A percentile compares a stretch with the other conserved stretches of the same genome.
phyloP scores from a whole-genome alignment of 2,329 filamentous ascomycete species.

The Colletotrichum tamarilloi region DNA sequence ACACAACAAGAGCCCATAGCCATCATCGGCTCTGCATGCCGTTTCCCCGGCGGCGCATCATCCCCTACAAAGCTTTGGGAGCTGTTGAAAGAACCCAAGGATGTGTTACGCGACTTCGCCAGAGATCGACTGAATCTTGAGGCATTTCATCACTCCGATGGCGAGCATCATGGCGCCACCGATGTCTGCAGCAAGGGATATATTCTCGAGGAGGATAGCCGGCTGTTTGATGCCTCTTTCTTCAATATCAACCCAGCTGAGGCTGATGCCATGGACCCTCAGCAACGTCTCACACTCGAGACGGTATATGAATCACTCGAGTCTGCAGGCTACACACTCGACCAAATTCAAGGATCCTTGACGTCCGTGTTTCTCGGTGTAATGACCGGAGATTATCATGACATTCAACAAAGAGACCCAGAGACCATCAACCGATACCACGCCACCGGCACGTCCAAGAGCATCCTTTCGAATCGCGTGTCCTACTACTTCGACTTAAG shows the following conservation, averaged over 20 bases:
- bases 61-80: constrained; percentile 28
- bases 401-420: constrained; percentile 40
- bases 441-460: constrained; percentile 28
- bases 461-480: constrained; percentile 52
- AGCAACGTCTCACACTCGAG: constrained; percentile 47
- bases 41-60: constrained; percentile 22
- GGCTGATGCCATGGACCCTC: constrained; percentile 46
- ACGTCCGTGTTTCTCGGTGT: constrained; percentile 34
- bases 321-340: constrained; percentile 28
- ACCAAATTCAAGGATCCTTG: constrained; percentile 10
- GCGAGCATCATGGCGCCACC: constrained; percentile 37
- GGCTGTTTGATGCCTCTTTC: constrained; percentile 41
- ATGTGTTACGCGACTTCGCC: not conserved
- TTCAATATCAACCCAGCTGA: constrained; percentile 44
- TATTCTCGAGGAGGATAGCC: constrained; percentile 38
- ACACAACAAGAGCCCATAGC: constrained; percentile 36
- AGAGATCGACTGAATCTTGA: constrained; percentile 12
- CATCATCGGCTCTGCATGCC: constrained; percentile 14
- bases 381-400: constrained; percentile 42
- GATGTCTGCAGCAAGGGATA: constrained; percentile 38
- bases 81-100: not conserved
- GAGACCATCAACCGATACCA: constrained; percentile 41
- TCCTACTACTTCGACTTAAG: constrained; percentile 53
- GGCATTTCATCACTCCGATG: constrained; percentile 27
- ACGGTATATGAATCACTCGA: constrained; percentile 48